Evolutionary conservation across 257 asterid species (phyloP).

Genomic region (Parsonsia alboflavescens): DNA sequence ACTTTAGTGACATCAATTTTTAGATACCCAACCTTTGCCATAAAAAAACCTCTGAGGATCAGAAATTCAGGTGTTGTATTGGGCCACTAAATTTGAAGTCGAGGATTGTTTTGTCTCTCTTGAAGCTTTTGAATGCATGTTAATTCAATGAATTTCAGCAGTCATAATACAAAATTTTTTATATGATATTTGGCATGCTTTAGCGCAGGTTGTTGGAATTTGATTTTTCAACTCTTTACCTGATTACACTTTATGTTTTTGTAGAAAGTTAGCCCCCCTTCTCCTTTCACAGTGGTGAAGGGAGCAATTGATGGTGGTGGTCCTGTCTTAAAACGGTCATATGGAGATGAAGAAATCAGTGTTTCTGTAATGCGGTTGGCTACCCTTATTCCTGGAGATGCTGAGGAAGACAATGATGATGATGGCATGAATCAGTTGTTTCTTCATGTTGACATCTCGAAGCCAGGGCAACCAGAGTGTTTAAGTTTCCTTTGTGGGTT

Average conservation of each 20-base stretch:
- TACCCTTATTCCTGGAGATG: slow-evolving; percentile 60
- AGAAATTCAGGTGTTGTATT: neutral
- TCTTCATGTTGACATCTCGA: slow-evolving; percentile 74
- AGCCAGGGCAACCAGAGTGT: slow-evolving; percentile 59
- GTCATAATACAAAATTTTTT: neutral
- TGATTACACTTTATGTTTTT: slow-evolving; percentile 1
- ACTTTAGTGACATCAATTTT: neutral
- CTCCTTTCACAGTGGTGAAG: slow-evolving; percentile 74
- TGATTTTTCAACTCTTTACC: neutral
- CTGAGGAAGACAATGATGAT: slow-evolving; percentile 39
- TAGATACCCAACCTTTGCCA: neutral
- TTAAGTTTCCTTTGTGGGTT: slow-evolving; percentile 86
- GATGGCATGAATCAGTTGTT: slow-evolving; percentile 64
- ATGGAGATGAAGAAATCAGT: slow-evolving; percentile 65
- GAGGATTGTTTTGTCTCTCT: neutral
- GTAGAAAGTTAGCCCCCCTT: slow-evolving; percentile 90
- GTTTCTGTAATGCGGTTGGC: slow-evolving; percentile 74
- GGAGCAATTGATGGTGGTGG: slow-evolving; percentile 77
- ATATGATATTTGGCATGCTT: neutral
- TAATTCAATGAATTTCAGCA: neutral
- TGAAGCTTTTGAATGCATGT: neutral
- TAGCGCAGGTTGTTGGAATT: neutral
- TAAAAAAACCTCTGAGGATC: neutral
- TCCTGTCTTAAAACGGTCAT: slow-evolving; percentile 68
- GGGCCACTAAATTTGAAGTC: neutral